Percentiles rank a stretch among this genome's conserved stretches.
Evolutionary conservation across 2,329 filamentous ascomycete species (phyloP).

Genomic region (Tolypocladium guangdongense): DNA sequence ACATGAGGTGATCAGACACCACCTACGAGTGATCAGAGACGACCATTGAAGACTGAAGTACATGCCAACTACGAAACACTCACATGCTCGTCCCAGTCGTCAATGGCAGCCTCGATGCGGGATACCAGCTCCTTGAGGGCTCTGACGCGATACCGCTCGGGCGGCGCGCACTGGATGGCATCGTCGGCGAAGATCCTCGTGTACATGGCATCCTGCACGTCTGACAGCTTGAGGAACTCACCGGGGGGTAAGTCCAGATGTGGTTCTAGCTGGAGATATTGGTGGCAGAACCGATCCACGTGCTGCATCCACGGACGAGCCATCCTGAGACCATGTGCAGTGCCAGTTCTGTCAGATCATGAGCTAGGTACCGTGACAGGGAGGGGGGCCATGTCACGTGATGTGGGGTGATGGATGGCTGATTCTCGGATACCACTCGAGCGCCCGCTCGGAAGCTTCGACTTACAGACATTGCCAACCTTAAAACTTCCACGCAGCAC

Average conservation of each 20-base stretch:
- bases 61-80: constrained; percentile 22
- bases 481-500: too few species aligned
- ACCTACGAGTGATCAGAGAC: constrained; percentile 44
- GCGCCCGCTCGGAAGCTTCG: neutral
- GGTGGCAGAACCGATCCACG: constrained; percentile 50
- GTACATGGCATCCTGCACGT: constrained; percentile 58
- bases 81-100: constrained; percentile 83
- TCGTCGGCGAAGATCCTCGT: constrained; percentile 53
- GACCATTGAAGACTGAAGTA: neutral
- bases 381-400: neutral
- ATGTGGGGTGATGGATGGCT: neutral
- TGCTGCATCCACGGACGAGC: constrained; percentile 6
- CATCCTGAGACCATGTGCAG: neutral
- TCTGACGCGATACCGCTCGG: constrained; percentile 57
- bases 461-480: neutral
- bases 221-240: constrained; percentile 43
- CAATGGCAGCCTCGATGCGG: constrained; percentile 62
- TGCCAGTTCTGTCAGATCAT: too few species aligned
- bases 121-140: constrained; percentile 63
- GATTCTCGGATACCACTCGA: neutral
- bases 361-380: too few species aligned
- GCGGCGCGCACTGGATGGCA: constrained; percentile 45
- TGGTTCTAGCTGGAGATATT: constrained; percentile 69
- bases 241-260: constrained; percentile 53
- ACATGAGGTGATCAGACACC: constrained; percentile 72